Base-by-base conservation (phyloP, 345 rosid genomes). In the Brassica incana region DNA sequence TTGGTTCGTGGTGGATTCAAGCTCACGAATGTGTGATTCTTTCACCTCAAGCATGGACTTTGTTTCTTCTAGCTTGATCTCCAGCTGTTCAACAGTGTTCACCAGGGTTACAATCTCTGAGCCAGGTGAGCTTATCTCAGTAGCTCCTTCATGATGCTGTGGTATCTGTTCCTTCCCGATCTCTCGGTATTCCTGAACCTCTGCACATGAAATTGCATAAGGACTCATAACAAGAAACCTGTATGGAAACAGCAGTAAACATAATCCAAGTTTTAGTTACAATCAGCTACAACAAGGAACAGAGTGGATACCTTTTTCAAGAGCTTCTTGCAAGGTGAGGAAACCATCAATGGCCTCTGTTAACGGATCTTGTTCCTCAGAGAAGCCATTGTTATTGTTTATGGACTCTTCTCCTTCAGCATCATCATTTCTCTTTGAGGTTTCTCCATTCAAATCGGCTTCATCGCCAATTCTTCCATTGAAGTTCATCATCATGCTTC, bases 311-410 rank as follows among this genome's bases (percentile, higher is more conserved):
- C 96, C 97, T 74, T 80, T 89, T 78, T 79, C 87, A 59, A 92
- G 89, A 63, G 88, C 91, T 80, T 90, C 92, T 79, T 92, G 94
- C 73, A 86, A 86, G 56, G 84, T 77, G 59, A 87, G 85, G 77
- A 92, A 90, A 29, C 85, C 32, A 8, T 72, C 56, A 52, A 89
- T 64, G 63, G 91, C 90, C 69, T 85, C 84, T 16, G 78, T 70
- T 60, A 91, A 84, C 18, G 92, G 91, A 85, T 92, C 97, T 9
- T 20, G 75, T 18, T 88, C 87, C 75, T 77, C 77, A 25, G 89
- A 72, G 14, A 65, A 79, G 4, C 3, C 73, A 63, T 74, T 76
- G 77, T 82, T 78, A 68, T 77, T 85, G 67, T 63, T 82, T 32
- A 84, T 86, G 1, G 77, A 65, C 71, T 80, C 91, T 77, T 59